Percentiles rank a stretch among this genome's conserved stretches.
These are phyloP conservation scores for Apiospora pterosperma DNA, from an alignment of 2,329 filamentous ascomycete genomes.

Conservation along the genomic window DNA sequence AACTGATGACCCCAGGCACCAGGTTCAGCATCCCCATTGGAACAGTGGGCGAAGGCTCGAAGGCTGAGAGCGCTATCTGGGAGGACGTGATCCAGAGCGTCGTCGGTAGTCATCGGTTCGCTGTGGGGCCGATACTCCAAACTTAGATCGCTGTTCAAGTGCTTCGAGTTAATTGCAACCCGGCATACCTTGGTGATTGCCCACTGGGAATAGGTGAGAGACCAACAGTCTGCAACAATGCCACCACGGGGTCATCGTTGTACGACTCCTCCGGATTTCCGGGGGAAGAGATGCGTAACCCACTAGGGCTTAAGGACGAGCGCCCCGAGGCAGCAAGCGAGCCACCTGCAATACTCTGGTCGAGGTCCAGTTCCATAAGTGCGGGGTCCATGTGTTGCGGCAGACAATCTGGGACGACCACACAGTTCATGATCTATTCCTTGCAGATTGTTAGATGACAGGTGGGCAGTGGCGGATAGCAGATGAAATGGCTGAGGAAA, in stretches of 20 bases:
- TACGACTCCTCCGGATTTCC: slow-evolving; percentile 47
- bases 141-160: slow-evolving; percentile 15
- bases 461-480: too few species aligned
- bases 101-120: neutral
- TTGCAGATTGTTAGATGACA: too few species aligned
- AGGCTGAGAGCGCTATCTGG: too few species aligned
- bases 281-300: slow-evolving; percentile 49
- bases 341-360: too few species aligned
- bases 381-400: slow-evolving; percentile 55
- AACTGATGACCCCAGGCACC: slow-evolving; percentile 62
- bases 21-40: slow-evolving; percentile 50
- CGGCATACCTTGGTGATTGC: slow-evolving; percentile 55
- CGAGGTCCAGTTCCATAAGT: too few species aligned
- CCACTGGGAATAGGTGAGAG: slow-evolving; percentile 48
- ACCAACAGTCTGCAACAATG: slow-evolving; percentile 43
- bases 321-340: slow-evolving; percentile 52
- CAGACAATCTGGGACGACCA: slow-evolving; percentile 42
- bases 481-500: too few species aligned
- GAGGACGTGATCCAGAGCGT: slow-evolving; percentile 31
- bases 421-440: too few species aligned
- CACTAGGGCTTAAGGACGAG: slow-evolving; percentile 44
- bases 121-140: slow-evolving; percentile 29
- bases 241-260: slow-evolving; percentile 32
- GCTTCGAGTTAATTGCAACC: too few species aligned
- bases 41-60: slow-evolving; percentile 45